Percentiles rank a stretch among this genome's conserved stretches.
Conservation (phyloP, 352 stramenopile species). For the Blastocystis hominis region DNA sequence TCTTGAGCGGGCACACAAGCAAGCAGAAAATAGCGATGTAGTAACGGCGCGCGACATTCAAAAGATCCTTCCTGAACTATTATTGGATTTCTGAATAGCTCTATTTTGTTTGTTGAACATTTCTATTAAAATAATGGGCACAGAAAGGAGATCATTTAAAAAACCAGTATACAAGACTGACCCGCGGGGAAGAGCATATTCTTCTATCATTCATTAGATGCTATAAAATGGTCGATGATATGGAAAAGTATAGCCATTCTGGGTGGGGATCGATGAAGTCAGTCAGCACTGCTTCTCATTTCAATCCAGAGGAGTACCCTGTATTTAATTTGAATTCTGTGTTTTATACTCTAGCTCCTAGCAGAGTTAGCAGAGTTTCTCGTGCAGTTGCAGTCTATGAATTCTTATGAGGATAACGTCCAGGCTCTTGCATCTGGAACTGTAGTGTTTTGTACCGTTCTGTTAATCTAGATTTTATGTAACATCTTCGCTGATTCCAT, state of each 20-base stretch:
- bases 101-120: not conserved
- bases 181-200: no score
- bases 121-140: not conserved
- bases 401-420: not conserved
- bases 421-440: constrained; percentile 3
- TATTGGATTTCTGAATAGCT: constrained; percentile 33
- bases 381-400: not conserved
- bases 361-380: not conserved
- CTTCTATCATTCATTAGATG: not conserved
- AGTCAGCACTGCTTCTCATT: not conserved
- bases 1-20: not conserved
- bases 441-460: not conserved
- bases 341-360: not conserved
- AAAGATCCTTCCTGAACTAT: constrained; percentile 11
- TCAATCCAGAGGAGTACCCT: not conserved
- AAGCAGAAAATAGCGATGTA: constrained; percentile 19
- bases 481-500: constrained; percentile 29
- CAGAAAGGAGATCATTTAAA: not conserved
- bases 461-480: constrained; percentile 1
- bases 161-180: no score
- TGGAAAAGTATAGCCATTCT: not conserved
- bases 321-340: not conserved
- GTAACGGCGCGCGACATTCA: constrained; percentile 23
- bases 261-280: not conserved
- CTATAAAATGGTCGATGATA: not conserved